Evolutionary conservation across 2,329 filamentous ascomycete species (phyloP).

Genomic region (Lecanicillium sp.): DNA sequence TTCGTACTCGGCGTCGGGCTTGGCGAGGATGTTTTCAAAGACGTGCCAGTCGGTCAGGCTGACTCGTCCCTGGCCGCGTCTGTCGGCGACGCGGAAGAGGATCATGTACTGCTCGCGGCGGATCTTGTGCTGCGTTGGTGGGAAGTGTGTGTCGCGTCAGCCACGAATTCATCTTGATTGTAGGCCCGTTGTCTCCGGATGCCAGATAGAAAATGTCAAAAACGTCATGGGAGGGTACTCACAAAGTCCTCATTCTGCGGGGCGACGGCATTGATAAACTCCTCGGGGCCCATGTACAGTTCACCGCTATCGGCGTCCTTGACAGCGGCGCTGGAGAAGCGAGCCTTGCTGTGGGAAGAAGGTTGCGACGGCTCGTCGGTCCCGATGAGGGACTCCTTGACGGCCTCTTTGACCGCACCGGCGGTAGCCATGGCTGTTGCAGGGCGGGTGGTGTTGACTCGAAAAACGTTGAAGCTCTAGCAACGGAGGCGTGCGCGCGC

Average conservation of each 20-base stretch:
- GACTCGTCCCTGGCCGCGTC: constrained; percentile 63
- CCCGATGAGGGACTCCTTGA: constrained; percentile 76
- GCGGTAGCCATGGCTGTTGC: constrained; percentile 24
- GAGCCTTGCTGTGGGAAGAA: constrained; percentile 65
- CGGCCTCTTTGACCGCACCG: constrained; percentile 53
- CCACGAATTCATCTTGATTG: not conserved
- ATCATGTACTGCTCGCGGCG: constrained; percentile 91
- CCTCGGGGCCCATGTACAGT: constrained; percentile 70
- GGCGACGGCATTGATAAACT: constrained; percentile 87
- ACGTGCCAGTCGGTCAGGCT: constrained; percentile 80
- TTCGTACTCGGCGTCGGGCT: constrained; percentile 97
- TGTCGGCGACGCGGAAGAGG: constrained; percentile 86
- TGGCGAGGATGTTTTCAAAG: constrained; percentile 88
- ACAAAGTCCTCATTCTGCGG: constrained; percentile 87
- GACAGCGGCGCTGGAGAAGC: constrained; percentile 68
- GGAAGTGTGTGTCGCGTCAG: constrained; percentile 9
- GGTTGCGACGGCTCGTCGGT: constrained; percentile 49
- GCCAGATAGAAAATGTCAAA: not conserved
- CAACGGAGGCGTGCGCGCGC: constrained; percentile 4
- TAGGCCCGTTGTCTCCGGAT: not conserved
- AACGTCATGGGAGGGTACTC: constrained; percentile 32
- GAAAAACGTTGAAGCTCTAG: not conserved
- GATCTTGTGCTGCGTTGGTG: constrained; percentile 78
- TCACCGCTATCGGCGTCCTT: constrained; percentile 72
- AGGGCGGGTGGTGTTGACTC: too few species aligned